These are phyloP conservation scores for Platanthera guangdongensis DNA, from an alignment of 106 monocot species.

Conservation along the genomic window DNA sequence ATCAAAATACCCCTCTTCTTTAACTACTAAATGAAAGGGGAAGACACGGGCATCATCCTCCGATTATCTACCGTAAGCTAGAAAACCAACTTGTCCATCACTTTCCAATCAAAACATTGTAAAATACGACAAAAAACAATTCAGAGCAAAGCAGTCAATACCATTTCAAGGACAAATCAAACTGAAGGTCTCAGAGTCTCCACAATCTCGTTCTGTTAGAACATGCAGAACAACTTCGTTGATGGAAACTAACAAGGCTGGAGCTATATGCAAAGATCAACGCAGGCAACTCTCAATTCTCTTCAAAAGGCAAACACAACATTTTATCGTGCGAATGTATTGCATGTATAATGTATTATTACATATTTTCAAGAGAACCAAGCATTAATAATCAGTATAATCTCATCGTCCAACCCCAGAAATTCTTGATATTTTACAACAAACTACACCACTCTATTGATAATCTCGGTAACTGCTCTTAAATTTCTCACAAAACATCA, in stretches of 20 bases:
- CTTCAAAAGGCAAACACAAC: background rate
- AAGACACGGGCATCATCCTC: background rate
- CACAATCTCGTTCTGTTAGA: background rate
- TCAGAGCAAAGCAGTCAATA: slow-evolving; percentile 2
- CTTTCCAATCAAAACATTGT: too few species aligned
- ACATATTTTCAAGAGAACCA: too few species aligned
- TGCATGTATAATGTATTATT: too few species aligned
- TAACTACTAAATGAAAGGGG: background rate
- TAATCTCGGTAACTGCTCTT: too few species aligned
- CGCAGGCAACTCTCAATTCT: background rate
- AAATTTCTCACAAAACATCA: too few species aligned
- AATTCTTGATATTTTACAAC: too few species aligned
- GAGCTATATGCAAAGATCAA: slow-evolving; percentile 2
- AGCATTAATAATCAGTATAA: too few species aligned
- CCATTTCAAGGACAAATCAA: slow-evolving; percentile 9
- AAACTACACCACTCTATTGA: too few species aligned
- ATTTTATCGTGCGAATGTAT: too few species aligned
- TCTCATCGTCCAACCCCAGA: too few species aligned
- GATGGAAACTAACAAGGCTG: background rate
- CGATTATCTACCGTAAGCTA: background rate
- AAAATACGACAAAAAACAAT: too few species aligned
- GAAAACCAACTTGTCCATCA: background rate
- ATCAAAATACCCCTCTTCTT: background rate
- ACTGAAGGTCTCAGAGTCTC: background rate
- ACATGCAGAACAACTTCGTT: background rate